Evolutionary conservation across 106 monocot genomes (phyloP).

Genomic region (Posidonia australis): DNA sequence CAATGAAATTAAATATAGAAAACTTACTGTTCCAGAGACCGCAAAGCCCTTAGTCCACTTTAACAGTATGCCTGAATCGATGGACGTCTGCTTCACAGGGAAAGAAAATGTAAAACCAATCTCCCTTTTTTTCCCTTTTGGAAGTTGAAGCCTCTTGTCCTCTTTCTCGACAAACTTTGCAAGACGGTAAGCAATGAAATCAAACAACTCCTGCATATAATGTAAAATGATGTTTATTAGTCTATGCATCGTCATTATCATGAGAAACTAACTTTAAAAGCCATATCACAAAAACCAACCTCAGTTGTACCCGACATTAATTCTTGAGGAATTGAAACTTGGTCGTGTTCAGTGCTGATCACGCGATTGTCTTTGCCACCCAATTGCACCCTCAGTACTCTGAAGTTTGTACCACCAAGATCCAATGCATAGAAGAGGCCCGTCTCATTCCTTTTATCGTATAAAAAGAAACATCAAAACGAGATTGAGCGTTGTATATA

Average conservation of each 20-base stretch:
- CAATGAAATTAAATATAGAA: too few relatives aligned
- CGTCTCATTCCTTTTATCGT: constrained; percentile 77
- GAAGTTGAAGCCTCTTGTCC: constrained; percentile 46
- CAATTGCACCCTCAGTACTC: constrained; percentile 67
- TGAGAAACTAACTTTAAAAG: too few relatives aligned
- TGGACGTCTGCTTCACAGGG: constrained; percentile 82
- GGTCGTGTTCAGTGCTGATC: constrained; percentile 49
- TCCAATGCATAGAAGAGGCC: constrained; percentile 91
- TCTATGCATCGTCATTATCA: too few relatives aligned
- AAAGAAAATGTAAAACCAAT: constrained; percentile 99
- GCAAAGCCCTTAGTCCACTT: constrained; percentile 99
- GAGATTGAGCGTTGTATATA: too few relatives aligned
- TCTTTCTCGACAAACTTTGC: constrained; percentile 71
- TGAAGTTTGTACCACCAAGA: constrained; percentile 91
- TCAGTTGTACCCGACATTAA: constrained; percentile 48
- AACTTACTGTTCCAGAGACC: too few relatives aligned
- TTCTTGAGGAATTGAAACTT: constrained; percentile 71
- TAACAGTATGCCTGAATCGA: constrained; percentile 79
- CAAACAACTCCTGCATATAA: constrained; percentile 73
- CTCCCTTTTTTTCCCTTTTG: constrained; percentile 66
- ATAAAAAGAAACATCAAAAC: too few relatives aligned
- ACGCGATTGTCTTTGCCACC: constrained; percentile 60
- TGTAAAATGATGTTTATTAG: too few relatives aligned
- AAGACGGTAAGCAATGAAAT: constrained; percentile 71
- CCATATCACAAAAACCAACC: too few relatives aligned